Percentiles rank a stretch among this genome's conserved stretches.
Conservation (phyloP, 2,329 filamentous ascomycete species). For the Albifimbria verrucaria region DNA sequence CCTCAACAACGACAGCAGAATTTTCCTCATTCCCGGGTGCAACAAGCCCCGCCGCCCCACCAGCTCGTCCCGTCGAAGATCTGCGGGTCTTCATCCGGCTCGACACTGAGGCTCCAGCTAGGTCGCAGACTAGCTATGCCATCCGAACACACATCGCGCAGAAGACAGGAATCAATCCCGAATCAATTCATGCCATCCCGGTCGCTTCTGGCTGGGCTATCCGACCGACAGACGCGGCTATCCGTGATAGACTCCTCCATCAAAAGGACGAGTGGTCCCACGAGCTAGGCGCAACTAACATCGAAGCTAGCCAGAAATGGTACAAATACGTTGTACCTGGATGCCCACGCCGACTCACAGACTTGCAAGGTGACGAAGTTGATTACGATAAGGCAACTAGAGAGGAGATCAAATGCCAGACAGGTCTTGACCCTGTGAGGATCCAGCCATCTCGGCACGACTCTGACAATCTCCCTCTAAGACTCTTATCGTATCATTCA, state of each 20-base stretch:
- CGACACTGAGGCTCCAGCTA: conserved; percentile 9
- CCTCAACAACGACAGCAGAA: conserved; percentile 4
- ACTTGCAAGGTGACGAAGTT: conserved; percentile 7
- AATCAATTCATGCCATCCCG: conserved; percentile 8
- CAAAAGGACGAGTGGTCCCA: conserved; percentile 8
- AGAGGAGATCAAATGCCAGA: conserved; percentile 7
- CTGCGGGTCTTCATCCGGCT: conserved; percentile 13
- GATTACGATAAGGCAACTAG: conserved; percentile 4
- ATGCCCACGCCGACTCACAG: conserved; percentile 8
- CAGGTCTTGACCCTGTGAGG: conserved; percentile 4
- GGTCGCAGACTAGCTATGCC: conserved; percentile 7
- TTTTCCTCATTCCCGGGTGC: conserved; percentile 8
- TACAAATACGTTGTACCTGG: conserved; percentile 8
- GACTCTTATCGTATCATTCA: conserved; percentile 11
- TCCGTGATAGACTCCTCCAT: conserved; percentile 7
- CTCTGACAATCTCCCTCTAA: conserved; percentile 7
- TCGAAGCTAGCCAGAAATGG: conserved; percentile 12
- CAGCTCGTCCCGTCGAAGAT: conserved; percentile 5
- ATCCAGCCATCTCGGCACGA: conserved; percentile 4
- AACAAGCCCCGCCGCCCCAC: conserved; percentile 9
- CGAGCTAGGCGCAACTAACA: conserved; percentile 5
- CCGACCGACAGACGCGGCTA: conserved; percentile 3
- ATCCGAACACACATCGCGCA: conserved; percentile 8
- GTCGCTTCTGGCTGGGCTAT: conserved; percentile 10
- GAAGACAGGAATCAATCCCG: conserved; percentile 9